phyloP scores from a whole-genome alignment of 768 basidiomycete species.

The Nevesoporus exiguus region DNA sequence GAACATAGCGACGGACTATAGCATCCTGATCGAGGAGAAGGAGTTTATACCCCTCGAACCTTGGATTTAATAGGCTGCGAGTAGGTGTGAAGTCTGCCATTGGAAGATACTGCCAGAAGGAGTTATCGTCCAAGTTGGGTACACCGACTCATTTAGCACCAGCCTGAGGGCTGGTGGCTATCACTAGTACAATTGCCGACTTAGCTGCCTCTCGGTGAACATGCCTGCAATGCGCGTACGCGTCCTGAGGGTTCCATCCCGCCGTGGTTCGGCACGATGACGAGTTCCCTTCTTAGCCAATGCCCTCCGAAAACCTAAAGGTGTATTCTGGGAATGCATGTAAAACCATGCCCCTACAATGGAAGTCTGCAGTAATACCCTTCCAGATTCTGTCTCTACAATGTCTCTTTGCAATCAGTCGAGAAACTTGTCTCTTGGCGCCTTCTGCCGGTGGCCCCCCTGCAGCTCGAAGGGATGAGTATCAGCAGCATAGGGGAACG shows the following conservation, averaged over 20 bases:
- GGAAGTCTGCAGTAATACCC: not conserved
- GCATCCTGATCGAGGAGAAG: conserved; percentile 58
- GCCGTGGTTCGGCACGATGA: not conserved
- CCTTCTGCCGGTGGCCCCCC: conserved; percentile 40
- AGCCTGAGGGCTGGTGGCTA: too few species aligned
- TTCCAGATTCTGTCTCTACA: not conserved
- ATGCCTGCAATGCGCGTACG: not conserved
- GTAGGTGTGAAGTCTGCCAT: conserved; percentile 44
- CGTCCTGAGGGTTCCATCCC: not conserved
- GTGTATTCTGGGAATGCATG: not conserved
- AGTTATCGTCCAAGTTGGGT: not conserved
- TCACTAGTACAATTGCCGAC: too few species aligned
- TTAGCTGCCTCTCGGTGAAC: not conserved
- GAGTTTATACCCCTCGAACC: conserved; percentile 83
- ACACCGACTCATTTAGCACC: too few species aligned
- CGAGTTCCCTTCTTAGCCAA: not conserved
- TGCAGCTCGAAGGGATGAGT: conserved; percentile 32
- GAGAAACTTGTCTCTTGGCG: conserved; percentile 30
- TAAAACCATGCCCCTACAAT: not conserved
- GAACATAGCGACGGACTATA: conserved; percentile 47
- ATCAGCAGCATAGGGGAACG: not conserved
- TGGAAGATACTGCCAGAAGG: not conserved
- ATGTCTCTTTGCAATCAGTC: conserved; percentile 6
- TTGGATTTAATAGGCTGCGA: conserved; percentile 65
- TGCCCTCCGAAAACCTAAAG: not conserved